Percentiles rank a stretch among this genome's conserved stretches.
Conservation (phyloP, 179 eudicot species). For the Spinacia oleracea region DNA sequence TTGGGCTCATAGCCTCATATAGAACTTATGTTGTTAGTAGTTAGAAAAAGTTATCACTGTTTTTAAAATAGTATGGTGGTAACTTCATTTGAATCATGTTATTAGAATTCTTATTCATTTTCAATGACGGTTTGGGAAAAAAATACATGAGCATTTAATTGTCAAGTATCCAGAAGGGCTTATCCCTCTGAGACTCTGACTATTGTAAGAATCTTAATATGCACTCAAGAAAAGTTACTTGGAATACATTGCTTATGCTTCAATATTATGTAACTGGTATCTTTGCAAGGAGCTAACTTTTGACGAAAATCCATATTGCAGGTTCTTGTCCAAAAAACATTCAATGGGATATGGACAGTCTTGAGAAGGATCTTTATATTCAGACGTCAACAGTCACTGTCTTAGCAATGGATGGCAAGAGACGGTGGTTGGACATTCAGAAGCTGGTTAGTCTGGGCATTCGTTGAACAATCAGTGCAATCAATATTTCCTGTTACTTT, state of each 20-base stretch:
- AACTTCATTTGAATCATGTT: background rate
- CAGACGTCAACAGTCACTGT: slow-evolving; percentile 72
- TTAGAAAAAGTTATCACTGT: background rate
- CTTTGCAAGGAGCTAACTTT: slow-evolving; percentile 1
- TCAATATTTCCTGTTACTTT: slow-evolving; percentile 1
- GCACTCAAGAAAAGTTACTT: background rate
- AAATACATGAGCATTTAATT: background rate
- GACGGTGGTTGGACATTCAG: slow-evolving; percentile 94
- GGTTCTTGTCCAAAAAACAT: slow-evolving; percentile 74
- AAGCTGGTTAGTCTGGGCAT: slow-evolving; percentile 71
- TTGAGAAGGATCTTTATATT: slow-evolving; percentile 88
- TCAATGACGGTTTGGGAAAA: background rate
- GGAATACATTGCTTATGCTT: slow-evolving; percentile 9
- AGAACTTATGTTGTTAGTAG: background rate
- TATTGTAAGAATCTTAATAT: slow-evolving; percentile 3
- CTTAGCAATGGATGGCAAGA: slow-evolving; percentile 95
- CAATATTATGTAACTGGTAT: background rate
- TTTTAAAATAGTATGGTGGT: background rate
- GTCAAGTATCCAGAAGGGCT: background rate
- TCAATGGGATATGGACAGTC: slow-evolving; percentile 76
- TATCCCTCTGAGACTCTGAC: slow-evolving; percentile 2
- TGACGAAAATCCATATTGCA: slow-evolving; percentile 36
- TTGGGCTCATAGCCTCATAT: background rate
- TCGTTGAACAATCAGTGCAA: slow-evolving; percentile 10
- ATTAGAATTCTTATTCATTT: background rate